phyloP scores from a whole-genome alignment of 192 early-diverging fungal genomes.

The Coemansia sp. region DNA sequence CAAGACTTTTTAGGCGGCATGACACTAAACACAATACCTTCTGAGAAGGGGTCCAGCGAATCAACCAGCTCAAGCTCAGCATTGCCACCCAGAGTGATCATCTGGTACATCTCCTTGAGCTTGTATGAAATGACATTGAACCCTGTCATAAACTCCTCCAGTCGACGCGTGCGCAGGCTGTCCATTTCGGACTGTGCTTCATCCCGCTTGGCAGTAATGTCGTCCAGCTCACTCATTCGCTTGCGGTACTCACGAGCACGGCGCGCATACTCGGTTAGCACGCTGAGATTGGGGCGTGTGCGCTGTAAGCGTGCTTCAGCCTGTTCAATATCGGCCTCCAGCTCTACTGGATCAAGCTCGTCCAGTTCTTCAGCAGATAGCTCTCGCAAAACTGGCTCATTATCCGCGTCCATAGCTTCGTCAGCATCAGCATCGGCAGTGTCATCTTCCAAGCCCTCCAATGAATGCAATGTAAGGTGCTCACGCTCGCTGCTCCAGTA shows the following conservation, averaged over 20 bases:
- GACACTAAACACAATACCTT: constrained; percentile 96
- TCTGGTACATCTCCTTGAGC: constrained; percentile 99
- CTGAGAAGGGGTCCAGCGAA: constrained; percentile 94
- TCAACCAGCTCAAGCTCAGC: constrained; percentile 98
- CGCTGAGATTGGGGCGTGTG: constrained; percentile 75
- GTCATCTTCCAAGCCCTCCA: constrained; percentile 13
- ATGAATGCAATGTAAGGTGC: constrained; percentile 57
- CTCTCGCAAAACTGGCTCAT: constrained; percentile 38
- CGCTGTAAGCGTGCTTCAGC: constrained; percentile 64
- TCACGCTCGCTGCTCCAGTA: constrained; percentile 60
- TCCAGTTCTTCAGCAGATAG: constrained; percentile 65
- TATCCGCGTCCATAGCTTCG: constrained; percentile 24
- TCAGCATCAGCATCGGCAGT: constrained; percentile 46
- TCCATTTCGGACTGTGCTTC: constrained; percentile 72
- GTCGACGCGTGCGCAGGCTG: constrained; percentile 67
- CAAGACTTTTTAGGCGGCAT: constrained; percentile 99
- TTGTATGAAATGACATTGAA: constrained; percentile 90
- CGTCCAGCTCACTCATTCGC: constrained; percentile 72
- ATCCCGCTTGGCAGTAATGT: constrained; percentile 71
- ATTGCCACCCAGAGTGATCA: constrained; percentile 97
- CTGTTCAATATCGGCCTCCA: constrained; percentile 69
- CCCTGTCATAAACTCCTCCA: constrained; percentile 94
- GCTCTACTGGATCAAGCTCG: constrained; percentile 60
- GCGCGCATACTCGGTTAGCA: constrained; percentile 81
- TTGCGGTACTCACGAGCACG: constrained; percentile 72